A percentile compares a stretch with the other conserved stretches of the same genome.
Evolutionary conservation across 2,329 filamentous ascomycete species (phyloP).

Genomic region (Emericellopsis atlantica): DNA sequence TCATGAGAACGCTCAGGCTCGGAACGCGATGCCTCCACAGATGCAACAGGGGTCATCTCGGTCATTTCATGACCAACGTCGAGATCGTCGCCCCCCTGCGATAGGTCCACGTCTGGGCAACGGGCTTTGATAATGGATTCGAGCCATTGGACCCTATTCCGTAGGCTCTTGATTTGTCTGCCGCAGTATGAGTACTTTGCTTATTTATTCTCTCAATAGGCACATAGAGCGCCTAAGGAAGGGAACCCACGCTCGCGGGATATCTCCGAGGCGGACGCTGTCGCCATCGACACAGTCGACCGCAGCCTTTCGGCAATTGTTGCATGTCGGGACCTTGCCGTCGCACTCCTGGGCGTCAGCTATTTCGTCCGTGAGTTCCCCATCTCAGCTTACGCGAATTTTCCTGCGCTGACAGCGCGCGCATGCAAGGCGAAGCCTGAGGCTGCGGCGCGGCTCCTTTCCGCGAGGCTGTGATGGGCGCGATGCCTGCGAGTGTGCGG

Average conservation of each 20-base stretch:
- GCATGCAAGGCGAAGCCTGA: conserved; percentile 15
- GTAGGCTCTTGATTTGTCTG: conserved; percentile 20
- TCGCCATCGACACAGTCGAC: conserved; percentile 29
- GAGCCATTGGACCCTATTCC: conserved; percentile 29
- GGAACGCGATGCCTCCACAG: background rate
- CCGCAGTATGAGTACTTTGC: background rate
- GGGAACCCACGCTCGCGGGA: conserved; percentile 24
- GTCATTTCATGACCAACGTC: background rate
- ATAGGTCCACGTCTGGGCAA: conserved; percentile 28
- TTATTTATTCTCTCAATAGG: too few relatives aligned
- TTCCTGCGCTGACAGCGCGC: conserved; percentile 33
- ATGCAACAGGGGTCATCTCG: background rate
- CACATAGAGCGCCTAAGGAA: too few relatives aligned
- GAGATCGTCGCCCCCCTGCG: background rate
- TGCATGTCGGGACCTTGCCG: conserved; percentile 25
- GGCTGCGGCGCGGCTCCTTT: conserved; percentile 9
- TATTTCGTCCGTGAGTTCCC: background rate
- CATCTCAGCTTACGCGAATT: conserved; percentile 23
- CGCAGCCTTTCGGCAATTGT: conserved; percentile 27
- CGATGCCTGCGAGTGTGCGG: too few relatives aligned
- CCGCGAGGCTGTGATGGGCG: background rate
- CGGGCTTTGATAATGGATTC: conserved; percentile 27
- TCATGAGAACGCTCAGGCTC: background rate
- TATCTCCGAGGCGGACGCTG: conserved; percentile 22
- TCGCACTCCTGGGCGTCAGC: conserved; percentile 23